Evolutionary conservation across 805 yeast species (phyloP).

Genomic region (Kluyveromyces aestuarii): DNA sequence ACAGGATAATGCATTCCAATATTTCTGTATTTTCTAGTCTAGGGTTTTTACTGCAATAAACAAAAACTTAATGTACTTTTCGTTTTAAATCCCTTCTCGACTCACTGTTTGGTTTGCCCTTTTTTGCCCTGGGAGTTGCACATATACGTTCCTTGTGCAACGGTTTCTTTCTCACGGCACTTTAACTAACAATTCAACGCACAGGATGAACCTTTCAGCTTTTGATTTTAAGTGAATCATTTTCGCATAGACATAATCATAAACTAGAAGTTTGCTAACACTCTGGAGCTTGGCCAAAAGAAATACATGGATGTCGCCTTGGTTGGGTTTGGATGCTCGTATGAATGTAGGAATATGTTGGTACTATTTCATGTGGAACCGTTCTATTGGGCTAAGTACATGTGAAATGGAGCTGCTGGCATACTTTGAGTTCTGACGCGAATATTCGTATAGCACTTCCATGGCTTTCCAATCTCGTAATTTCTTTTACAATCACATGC

Average conservation of each 20-base stretch:
- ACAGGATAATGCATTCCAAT: slow-evolving; percentile 13
- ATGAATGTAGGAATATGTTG: background rate
- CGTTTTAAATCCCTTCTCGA: slow-evolving; percentile 5
- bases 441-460: background rate
- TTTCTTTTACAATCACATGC: slow-evolving; percentile 33
- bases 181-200: background rate
- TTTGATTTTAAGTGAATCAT: background rate
- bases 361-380: background rate
- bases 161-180: no score
- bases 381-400: background rate
- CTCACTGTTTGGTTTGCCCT: background rate
- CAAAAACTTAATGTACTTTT: slow-evolving; percentile 18
- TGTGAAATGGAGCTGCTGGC: background rate
- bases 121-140: background rate
- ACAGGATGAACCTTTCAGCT: background rate
- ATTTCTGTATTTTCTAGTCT: slow-evolving; percentile 25
- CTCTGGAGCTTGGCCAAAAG: slow-evolving; percentile 70
- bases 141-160: background rate
- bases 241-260: background rate
- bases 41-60: slow-evolving; percentile 18
- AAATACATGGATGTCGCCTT: background rate
- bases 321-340: background rate
- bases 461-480: slow-evolving; percentile 3
- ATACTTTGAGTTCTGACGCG: background rate
- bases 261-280: slow-evolving; percentile 56